These are phyloP conservation scores for Crithidia bombi DNA, from an alignment of 208 protist species.

Conservation along the genomic window DNA sequence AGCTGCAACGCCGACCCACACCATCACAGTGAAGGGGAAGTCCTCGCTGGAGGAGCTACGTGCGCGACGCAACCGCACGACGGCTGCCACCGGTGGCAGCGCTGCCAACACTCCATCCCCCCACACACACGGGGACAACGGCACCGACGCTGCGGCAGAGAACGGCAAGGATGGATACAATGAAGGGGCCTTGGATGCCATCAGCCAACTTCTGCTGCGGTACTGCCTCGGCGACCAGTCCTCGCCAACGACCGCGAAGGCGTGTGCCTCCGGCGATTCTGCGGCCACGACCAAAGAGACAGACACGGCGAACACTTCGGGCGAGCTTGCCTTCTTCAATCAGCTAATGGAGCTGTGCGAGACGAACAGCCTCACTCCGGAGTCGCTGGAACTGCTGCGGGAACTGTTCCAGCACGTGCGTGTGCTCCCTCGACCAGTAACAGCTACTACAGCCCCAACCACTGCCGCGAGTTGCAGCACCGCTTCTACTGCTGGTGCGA, in stretches of 20 bases:
- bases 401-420: constrained; percentile 65
- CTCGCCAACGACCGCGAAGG: constrained; percentile 12
- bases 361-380: constrained; percentile 39
- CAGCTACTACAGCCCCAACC: too few relatives aligned
- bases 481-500: background rate
- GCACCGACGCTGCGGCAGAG: background rate
- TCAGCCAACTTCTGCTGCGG: constrained; percentile 53
- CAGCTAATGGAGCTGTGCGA: constrained; percentile 47
- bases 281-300: constrained; percentile 12
- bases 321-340: constrained; percentile 49
- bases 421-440: constrained; percentile 39
- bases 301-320: constrained; percentile 20
- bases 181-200: constrained; percentile 49
- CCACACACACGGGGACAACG: background rate
- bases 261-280: constrained; percentile 1
- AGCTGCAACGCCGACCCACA: constrained; percentile 25
- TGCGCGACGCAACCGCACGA: constrained; percentile 47
- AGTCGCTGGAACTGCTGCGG: constrained; percentile 55
- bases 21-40: constrained; percentile 47
- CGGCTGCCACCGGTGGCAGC: constrained; percentile 6
- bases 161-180: constrained; percentile 25
- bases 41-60: constrained; percentile 49
- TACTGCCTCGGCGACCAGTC: constrained; percentile 41
- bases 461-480: too few relatives aligned
- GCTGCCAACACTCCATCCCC: background rate